Evolutionary conservation across 2,329 filamentous ascomycete species (phyloP), one percentile per base, ranked within the genome.

Genomic region (Colletotrichum chlorophyti): DNA sequence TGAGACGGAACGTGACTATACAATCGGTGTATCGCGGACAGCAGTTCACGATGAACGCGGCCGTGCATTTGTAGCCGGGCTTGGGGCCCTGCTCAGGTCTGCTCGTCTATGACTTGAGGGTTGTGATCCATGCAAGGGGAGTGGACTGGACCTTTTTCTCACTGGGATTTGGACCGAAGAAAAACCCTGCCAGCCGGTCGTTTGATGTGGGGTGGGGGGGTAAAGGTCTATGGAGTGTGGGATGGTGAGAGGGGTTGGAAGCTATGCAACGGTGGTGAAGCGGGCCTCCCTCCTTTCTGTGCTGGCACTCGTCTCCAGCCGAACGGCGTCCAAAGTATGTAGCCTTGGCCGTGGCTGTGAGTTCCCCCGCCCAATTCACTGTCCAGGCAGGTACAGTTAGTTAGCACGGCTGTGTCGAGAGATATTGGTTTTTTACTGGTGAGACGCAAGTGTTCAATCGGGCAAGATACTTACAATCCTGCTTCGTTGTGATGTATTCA

Each of bases 31-130:
- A 19, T 49, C n/a, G 34, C 41, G 21, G 53, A 35, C 53, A 27
- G 46, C 27, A 8, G 23, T 48, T 35, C n/a, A 12, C 32, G 24
- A 38, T 34, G 8, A 53, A 50, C 27, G 27, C 27, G 17, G 26
- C 35, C 17, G 24, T 29, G 41, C 35, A 53, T 29, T 24, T 29
- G 17, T 45, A 53, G 41, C 40, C 54, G 49, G 54, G 21, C 40
- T 47, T 53, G 49, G 49, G 49, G 54, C 54, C 37, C 50, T 27
- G n/a, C 21, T 21, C 40, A 58, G 49, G 34, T 58, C 49, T 53
- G 23, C 27, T 53, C 34, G 27, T 27, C 34, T 9, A 9, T 26
- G 24, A n/a, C 23, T 19, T 52, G 41, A 8, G 23, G 34, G 11
- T 32, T 45, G 26, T 35, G 14, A 14, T 15, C 31, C 31, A 26